These are phyloP conservation scores for Coemansia sp. DNA, from an alignment of 192 early-diverging fungal genomes.

Conservation along the genomic window DNA sequence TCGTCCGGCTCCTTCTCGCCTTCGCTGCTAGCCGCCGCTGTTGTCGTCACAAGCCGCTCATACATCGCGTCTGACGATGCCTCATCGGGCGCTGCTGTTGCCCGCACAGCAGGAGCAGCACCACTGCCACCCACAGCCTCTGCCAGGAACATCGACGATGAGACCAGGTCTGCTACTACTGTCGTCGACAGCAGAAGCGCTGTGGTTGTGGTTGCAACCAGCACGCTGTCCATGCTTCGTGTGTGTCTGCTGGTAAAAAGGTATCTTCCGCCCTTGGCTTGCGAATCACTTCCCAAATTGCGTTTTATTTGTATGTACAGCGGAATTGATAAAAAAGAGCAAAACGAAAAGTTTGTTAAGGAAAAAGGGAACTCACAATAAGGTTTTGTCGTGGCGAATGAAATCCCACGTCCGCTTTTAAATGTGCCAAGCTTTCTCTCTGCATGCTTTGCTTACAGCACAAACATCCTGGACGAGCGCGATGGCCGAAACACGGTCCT, in stretches of 20 bases:
- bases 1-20: constrained; percentile 9
- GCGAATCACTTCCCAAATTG: neutral
- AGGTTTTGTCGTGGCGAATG: too few species aligned
- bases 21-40: neutral
- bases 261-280: neutral
- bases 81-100: neutral
- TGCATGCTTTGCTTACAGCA: neutral
- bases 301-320: neutral
- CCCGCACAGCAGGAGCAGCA: neutral
- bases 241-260: too few species aligned
- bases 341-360: neutral
- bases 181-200: too few species aligned
- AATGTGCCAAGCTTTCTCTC: neutral
- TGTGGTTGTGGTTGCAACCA: neutral
- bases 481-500: constrained; percentile 41
- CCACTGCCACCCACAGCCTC: neutral
- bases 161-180: neutral
- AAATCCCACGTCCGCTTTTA: neutral
- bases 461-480: constrained; percentile 25
- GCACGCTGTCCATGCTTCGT: neutral
- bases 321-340: too few species aligned
- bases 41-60: constrained; percentile 4
- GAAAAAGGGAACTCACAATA: too few species aligned
- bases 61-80: neutral
- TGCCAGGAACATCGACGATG: neutral